Evolutionary conservation across 768 basidiomycete genomes (phyloP), one percentile per base, ranked within the genome.

Genomic region (Serpula lacrymans): DNA sequence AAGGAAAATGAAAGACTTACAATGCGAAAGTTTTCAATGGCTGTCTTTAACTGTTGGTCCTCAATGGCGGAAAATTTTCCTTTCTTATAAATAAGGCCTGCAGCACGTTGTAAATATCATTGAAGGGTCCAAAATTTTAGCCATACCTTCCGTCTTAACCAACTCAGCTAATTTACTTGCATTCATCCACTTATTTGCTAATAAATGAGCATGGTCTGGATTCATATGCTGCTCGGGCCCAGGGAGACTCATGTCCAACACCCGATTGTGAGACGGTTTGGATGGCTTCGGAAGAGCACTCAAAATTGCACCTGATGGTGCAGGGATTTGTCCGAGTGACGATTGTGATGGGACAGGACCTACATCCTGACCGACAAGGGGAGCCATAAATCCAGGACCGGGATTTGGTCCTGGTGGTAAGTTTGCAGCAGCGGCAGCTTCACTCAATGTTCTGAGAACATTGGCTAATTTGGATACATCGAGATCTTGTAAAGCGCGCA

Each of bases 21-120:
- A 14, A 59, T 50, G 39, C 74, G 72, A 55, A 81, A 88, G 7
- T 64, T 59, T 41, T 83, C 78, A 25, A 91, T 79, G 6, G 87
- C 88, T 11, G 61, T 58, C 47, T 64, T 71, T 1, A 90, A 60
- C 46, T 82, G 81, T 18, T 78, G 71, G 42, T 81, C 84, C 53
- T 92, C 88, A 29, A 80, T 79, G 0, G 82, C 77, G 18, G 87
- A 88, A 52, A 92, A 92, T 55, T 88, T 90, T 11, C 88, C 88
- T 60, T 89, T 89, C 64, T 84, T 89, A 59, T 88, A 90, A 2
- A 86, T 74, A n/a, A 91, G 74, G 23, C 87, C 88, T 90, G 42
- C 17, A 45, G 32, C 2, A 27, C 28, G 18, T 2, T 20, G 31
- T 41, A 32, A 14, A 9, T 6, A 30, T n/a, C 27, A n/a, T 14